Base-by-base conservation (phyloP, 768 basidiomycete species). In the Sarcodon aspratus region DNA sequence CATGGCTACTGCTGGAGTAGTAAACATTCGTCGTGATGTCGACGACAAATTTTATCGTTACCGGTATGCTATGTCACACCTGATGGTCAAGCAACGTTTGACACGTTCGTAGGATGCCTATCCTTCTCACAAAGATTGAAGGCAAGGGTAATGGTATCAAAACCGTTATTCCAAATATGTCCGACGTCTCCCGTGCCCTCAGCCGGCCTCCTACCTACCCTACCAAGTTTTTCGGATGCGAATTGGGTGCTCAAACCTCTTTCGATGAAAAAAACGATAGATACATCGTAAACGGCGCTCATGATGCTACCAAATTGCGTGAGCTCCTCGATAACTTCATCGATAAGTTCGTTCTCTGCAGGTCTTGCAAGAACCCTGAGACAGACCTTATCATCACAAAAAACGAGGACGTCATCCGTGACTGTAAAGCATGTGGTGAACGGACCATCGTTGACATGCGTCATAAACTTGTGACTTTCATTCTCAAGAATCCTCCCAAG, bases 111-210 rank as follows among this genome's bases (percentile, higher is more conserved):
- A 94, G 91, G 55, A 99, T 99, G 96, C 96, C 96, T 49, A 64
- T 93, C 51, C 79, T 99, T 53, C 76, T 79, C 54, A 95, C 87
- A 54, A 98, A 98, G 73, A 93, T 98, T 34, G 96, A 99, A 70
- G 96, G 96, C 59, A 94, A 93, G 67, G 96, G 96, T 52, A 99
- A 99, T 65, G 96, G 96, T 59, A 98, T 99, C 70, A 99, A 99
- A 73, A 99, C 96, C 43, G 94, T 99, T 61, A 70, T 97, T 48
- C 94, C 94, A 15, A 99, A 99, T 70, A 97, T 99, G 92, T 80
- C 90, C 52, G 96, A 98, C 66, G 85, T 99, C 55, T 91, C 95
- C 44, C 85, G 91, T 54, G 93, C 96, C 42, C 79, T 99, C 55
- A 89, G 84, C 60, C 85, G 96, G 50, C 95, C 95, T 51, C 87